Conservation (phyloP, 2,329 filamentous ascomycete genomes). For the Colletotrichum neosansevieriae region DNA sequence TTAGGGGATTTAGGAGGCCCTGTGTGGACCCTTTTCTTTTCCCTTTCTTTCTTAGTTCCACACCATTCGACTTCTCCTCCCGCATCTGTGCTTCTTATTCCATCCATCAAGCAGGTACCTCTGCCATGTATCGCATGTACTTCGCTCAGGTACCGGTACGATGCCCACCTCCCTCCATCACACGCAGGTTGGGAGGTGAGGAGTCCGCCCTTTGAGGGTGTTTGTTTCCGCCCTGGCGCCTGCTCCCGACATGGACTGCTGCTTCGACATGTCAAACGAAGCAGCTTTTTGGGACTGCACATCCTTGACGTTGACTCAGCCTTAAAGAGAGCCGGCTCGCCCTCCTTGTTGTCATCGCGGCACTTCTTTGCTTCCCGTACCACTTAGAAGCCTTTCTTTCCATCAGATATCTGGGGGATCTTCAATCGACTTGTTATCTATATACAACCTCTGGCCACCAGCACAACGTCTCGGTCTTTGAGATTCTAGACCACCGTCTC, state of each 20-base stretch:
- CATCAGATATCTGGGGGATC: slow-evolving; percentile 22
- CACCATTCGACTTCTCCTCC: slow-evolving; percentile 1
- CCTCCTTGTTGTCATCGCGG: slow-evolving; percentile 21
- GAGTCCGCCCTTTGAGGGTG: slow-evolving; percentile 36
- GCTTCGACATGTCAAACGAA: slow-evolving; percentile 20
- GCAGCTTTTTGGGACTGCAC: slow-evolving; percentile 17
- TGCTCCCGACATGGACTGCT: slow-evolving; percentile 24
- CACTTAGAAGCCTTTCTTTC: slow-evolving; percentile 5
- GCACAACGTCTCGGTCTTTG: background rate
- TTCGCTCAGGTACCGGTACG: slow-evolving; percentile 38
- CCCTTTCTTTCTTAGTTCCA: background rate
- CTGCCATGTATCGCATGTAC: slow-evolving; percentile 27
- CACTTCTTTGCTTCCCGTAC: slow-evolving; percentile 16
- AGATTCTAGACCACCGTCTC: no score
- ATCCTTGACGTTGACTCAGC: slow-evolving; percentile 31
- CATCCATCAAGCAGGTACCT: slow-evolving; percentile 11
- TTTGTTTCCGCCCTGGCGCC: slow-evolving; percentile 26
- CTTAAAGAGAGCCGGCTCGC: slow-evolving; percentile 36
- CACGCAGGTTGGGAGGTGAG: slow-evolving; percentile 25
- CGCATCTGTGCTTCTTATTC: slow-evolving; percentile 1
- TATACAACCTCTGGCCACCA: slow-evolving; percentile 15
- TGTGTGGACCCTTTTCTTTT: slow-evolving; percentile 2
- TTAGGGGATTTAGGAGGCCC: slow-evolving; percentile 1
- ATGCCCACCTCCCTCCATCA: slow-evolving; percentile 31
- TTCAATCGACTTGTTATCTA: slow-evolving; percentile 18